These are phyloP conservation scores for Leishmania tropica DNA, from an alignment of 208 protist genomes.

Conservation along the genomic window DNA sequence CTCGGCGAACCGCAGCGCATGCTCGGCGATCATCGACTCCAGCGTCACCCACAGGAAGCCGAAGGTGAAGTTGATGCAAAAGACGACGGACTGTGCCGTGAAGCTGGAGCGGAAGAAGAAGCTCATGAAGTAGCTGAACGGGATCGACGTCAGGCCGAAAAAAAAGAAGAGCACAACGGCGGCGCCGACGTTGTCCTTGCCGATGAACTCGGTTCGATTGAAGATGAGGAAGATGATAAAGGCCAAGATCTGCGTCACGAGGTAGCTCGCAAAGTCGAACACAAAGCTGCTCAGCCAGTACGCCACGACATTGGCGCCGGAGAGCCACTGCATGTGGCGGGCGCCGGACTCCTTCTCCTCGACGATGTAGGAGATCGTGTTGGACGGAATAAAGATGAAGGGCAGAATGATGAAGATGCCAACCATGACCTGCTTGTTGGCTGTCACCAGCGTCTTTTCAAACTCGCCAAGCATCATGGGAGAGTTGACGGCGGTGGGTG, in stretches of 20 bases:
- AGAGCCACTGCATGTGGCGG: constrained; percentile 85
- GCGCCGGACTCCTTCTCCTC: constrained; percentile 74
- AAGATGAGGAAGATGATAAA: constrained; percentile 77
- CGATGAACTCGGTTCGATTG: constrained; percentile 68
- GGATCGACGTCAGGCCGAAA: constrained; percentile 71
- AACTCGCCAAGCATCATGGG: constrained; percentile 68
- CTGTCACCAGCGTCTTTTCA: constrained; percentile 53
- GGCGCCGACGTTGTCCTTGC: constrained; percentile 46
- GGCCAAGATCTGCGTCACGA: constrained; percentile 59
- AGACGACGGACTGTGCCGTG: constrained; percentile 73
- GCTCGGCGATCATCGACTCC: constrained; percentile 63
- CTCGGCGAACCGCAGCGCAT: constrained; percentile 49
- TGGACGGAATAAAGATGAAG: constrained; percentile 83
- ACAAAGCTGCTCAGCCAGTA: constrained; percentile 85
- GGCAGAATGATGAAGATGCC: constrained; percentile 83
- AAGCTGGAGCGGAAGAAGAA: constrained; percentile 83
- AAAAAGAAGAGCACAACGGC: constrained; percentile 71
- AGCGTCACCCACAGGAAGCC: constrained; percentile 83
- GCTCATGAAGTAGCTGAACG: constrained; percentile 74
- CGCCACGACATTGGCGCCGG: constrained; percentile 61
- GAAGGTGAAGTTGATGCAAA: constrained; percentile 82
- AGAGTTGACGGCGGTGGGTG: constrained; percentile 49
- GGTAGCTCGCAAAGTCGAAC: constrained; percentile 73
- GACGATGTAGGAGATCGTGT: constrained; percentile 81
- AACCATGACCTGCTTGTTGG: constrained; percentile 63